These are phyloP conservation scores for Westerdykella ornata DNA, from an alignment of 2,329 filamentous ascomycete species.

Conservation along the genomic window DNA sequence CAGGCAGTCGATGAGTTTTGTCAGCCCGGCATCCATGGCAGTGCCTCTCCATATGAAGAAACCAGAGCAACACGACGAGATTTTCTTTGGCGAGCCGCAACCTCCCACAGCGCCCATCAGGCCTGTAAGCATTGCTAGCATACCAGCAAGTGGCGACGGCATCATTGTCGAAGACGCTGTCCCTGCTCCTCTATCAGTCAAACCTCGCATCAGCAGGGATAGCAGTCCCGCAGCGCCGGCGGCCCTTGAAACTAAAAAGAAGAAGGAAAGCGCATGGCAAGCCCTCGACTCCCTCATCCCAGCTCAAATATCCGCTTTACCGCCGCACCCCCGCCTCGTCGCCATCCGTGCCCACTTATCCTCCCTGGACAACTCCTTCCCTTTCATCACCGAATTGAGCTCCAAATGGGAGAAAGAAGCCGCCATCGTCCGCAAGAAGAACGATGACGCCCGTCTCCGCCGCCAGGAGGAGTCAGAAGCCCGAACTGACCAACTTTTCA, in stretches of 20 bases:
- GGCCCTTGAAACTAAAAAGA: conserved; percentile 9
- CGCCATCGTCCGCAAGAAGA: conserved; percentile 38
- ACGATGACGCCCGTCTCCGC: conserved; percentile 44
- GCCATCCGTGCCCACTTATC: conserved; percentile 15
- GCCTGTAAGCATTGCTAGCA: conserved; percentile 3
- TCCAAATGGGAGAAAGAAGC: conserved; percentile 44
- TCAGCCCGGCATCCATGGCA: conserved; percentile 7
- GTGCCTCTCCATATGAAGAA: conserved; percentile 2
- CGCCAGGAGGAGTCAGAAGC: conserved; percentile 49
- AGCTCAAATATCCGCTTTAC: conserved; percentile 5
- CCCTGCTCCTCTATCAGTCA: conserved; percentile 21
- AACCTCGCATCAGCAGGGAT: conserved; percentile 7
- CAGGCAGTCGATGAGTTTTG: conserved; percentile 20
- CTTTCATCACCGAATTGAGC: conserved; percentile 18
- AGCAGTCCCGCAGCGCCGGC: conserved; percentile 4
- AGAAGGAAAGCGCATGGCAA: conserved; percentile 13
- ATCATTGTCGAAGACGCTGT: conserved; percentile 16
- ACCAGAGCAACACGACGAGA: conserved; percentile 27
- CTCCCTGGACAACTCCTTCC: conserved; percentile 14
- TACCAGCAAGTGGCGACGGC: conserved; percentile 14
- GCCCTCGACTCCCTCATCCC: conserved; percentile 14
- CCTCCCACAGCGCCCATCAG: conserved; percentile 5
- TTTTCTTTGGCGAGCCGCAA: conserved; percentile 27
- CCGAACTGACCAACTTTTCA: conserved; percentile 50
- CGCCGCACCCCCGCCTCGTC: conserved; percentile 16